Base-by-base conservation (phyloP, 1,139 yeast genomes). In the Yamadazyma kanchanaburiensis region DNA sequence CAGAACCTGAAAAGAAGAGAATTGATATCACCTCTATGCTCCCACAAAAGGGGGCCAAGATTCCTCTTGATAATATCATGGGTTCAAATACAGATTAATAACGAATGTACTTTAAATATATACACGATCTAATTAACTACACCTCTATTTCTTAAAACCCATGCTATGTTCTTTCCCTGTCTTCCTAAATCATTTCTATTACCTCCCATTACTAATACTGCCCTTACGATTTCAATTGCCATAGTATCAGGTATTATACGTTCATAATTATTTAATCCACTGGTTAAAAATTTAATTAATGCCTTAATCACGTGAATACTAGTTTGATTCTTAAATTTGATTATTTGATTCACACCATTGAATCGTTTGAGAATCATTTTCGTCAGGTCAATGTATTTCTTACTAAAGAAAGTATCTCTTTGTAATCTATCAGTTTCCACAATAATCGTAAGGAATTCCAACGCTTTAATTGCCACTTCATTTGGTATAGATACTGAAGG, bases 311-410 rank as follows among this genome's bases (percentile, higher is more conserved):
- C 22, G 12, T 27, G 28, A n/a, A 22, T 26, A 21, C 33, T 29
- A 11, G 38, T 25, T 6, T 27, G n/a, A n/a, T 10, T 30, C 21
- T 31, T 40, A 16, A 31, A 36, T 7, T 19, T 21, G 15, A 10
- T 15, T 24, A 33, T 19, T 14, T 29, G 31, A 21, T 14, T 26
- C 11, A 31, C 12, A 12, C 27, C 27, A n/a, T 30, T 21, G 22
- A 37, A 34, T 15, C 28, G 21, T 4, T 20, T 15, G 7, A 32
- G 17, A 8, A 60, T 6, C 48, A 15, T 4, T 6, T 20, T 55
- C 65, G 70, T 64, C 28, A 65, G 50, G 11, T 67, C 73, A 15
- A 54, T 37, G 32, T 63, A 66, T 33, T 55, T 54, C 21, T 56
- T 49, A 14, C 59, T 51, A 39, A 67, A 49, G 34, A 65, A 65